These are phyloP conservation scores for Kurtzmaniella natalensis DNA, from an alignment of 1,139 yeast species.

Conservation along the genomic window DNA sequence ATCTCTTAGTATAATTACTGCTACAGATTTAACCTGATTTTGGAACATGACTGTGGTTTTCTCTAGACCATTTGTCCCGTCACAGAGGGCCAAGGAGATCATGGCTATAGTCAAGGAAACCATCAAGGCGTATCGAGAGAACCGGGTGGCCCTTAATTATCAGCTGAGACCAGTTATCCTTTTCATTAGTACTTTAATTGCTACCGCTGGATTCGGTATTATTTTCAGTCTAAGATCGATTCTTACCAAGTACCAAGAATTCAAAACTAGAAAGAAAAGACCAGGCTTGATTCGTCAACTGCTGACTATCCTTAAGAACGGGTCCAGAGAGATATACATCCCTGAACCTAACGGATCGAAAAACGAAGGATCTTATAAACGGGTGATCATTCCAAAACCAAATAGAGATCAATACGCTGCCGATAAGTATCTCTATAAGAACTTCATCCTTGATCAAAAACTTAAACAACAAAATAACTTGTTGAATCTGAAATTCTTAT, in stretches of 20 bases:
- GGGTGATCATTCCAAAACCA: slow-evolving; percentile 57
- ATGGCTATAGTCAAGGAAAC: slow-evolving; percentile 35
- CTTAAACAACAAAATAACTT: slow-evolving; percentile 30
- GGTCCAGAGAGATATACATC: slow-evolving; percentile 51
- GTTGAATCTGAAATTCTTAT: slow-evolving; percentile 64
- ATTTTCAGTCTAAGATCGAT: slow-evolving; percentile 30
- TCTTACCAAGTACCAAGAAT: slow-evolving; percentile 30
- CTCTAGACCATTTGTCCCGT: slow-evolving; percentile 4
- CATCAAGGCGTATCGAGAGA: slow-evolving; percentile 32
- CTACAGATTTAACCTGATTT: too few relatives aligned
- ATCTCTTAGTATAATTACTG: too few relatives aligned
- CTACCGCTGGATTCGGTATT: slow-evolving; percentile 43
- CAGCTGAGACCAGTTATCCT: slow-evolving; percentile 43
- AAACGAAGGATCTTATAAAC: slow-evolving; percentile 21
- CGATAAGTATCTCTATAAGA: slow-evolving; percentile 59
- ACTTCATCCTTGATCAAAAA: slow-evolving; percentile 39
- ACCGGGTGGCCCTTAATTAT: slow-evolving; percentile 38
- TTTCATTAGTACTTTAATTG: slow-evolving; percentile 38
- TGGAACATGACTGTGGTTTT: slow-evolving; percentile 1
- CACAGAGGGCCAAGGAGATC: slow-evolving; percentile 20
- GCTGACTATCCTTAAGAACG: slow-evolving; percentile 45
- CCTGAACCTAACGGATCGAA: slow-evolving; percentile 45
- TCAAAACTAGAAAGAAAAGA: slow-evolving; percentile 23
- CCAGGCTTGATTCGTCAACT: slow-evolving; percentile 42
- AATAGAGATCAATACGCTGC: slow-evolving; percentile 62